Evolutionary conservation across 2,329 filamentous ascomycete species (phyloP).

Genomic region (Curvularia eragrostidis): DNA sequence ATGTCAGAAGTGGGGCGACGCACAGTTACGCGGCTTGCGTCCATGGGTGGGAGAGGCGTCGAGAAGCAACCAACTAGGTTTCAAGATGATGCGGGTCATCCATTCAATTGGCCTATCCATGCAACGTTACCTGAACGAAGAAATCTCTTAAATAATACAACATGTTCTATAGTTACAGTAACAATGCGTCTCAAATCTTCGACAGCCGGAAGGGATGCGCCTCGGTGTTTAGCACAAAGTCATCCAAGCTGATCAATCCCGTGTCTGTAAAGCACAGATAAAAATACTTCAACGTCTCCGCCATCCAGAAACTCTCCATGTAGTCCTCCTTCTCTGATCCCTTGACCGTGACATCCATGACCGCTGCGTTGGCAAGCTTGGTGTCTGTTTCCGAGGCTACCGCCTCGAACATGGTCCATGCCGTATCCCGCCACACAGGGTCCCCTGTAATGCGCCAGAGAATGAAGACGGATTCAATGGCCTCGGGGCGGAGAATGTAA

Average conservation of each 20-base stretch:
- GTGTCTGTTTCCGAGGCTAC: constrained; percentile 52
- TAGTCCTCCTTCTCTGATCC: constrained; percentile 41
- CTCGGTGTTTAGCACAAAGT: constrained; percentile 60
- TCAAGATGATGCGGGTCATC: not conserved
- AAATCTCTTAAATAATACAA: too few relatives aligned
- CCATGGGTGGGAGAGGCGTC: not conserved
- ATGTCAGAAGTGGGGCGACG: constrained; percentile 21
- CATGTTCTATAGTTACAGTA: not conserved
- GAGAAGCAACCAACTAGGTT: not conserved
- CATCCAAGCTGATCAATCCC: constrained; percentile 54
- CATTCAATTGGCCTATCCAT: not conserved
- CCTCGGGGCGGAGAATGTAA: constrained; percentile 61
- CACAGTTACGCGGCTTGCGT: not conserved
- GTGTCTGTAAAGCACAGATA: constrained; percentile 56
- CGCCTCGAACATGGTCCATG: constrained; percentile 57
- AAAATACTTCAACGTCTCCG: constrained; percentile 60
- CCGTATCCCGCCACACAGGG: constrained; percentile 51
- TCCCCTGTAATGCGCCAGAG: constrained; percentile 66
- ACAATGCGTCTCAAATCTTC: not conserved
- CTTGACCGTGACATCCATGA: constrained; percentile 51
- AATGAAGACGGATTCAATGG: constrained; percentile 66
- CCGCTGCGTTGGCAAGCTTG: constrained; percentile 52
- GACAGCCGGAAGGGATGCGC: constrained; percentile 56
- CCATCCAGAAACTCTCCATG: constrained; percentile 57
- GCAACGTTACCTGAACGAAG: not conserved